Conservation (phyloP, 352 stramenopile genomes). For the Aphanomyces cochlioides region DNA sequence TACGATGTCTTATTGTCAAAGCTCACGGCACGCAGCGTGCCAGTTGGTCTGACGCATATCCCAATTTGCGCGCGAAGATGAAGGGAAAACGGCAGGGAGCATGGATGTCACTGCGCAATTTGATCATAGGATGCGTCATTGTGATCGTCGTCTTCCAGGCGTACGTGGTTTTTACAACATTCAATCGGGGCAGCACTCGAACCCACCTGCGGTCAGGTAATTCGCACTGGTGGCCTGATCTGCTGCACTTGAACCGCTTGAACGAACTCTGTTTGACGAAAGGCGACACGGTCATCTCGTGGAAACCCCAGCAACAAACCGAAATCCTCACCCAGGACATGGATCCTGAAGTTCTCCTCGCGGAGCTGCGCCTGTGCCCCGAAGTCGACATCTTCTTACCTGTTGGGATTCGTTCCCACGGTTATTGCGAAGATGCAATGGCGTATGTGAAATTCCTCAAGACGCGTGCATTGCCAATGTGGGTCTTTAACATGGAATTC, state of each 20-base stretch:
- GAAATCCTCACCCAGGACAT: neutral
- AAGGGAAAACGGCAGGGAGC: neutral
- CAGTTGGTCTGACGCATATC: neutral
- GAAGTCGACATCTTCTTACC: conserved; percentile 61
- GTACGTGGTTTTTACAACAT: neutral
- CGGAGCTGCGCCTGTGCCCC: conserved; percentile 32
- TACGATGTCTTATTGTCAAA: no score
- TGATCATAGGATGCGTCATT: neutral
- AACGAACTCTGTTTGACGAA: neutral
- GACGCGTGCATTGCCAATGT: conserved; percentile 42
- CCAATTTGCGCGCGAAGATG: neutral
- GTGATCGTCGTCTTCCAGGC: neutral
- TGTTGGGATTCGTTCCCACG: conserved; percentile 41
- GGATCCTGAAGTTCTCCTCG: neutral
- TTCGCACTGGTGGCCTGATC: neutral
- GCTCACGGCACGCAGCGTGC: no score
- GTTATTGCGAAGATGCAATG: conserved; percentile 65
- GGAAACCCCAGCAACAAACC: neutral
- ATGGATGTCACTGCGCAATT: neutral
- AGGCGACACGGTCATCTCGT: neutral
- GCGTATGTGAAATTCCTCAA: conserved; percentile 47
- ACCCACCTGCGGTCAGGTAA: neutral
- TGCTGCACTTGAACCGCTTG: conserved; percentile 19
- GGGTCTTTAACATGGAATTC: conserved; percentile 46
- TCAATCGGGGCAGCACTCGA: neutral